A percentile compares a stretch with the other conserved stretches of the same genome.
Evolutionary conservation across 768 basidiomycete species (phyloP).

Genomic region (Suillus placidus): DNA sequence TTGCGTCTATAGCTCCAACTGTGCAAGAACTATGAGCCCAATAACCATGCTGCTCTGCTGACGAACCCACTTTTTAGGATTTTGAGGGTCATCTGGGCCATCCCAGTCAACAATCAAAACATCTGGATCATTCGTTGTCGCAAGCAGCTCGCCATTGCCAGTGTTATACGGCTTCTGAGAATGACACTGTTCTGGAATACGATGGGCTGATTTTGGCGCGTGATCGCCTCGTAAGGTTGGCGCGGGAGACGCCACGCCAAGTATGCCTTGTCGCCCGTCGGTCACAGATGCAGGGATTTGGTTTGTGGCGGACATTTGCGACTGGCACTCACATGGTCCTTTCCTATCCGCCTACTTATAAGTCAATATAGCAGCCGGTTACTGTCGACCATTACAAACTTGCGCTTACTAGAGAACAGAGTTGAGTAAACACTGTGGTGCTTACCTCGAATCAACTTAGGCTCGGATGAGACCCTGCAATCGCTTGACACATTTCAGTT

Average conservation of each 20-base stretch:
- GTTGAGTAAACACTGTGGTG: not conserved
- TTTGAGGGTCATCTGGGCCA: not conserved
- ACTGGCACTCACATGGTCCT: not conserved
- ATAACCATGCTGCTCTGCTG: not conserved
- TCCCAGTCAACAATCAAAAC: not conserved
- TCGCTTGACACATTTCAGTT: not conserved
- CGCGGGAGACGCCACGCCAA: not conserved
- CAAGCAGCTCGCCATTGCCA: not conserved
- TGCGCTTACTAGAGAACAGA: not conserved
- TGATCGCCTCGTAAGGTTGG: not conserved
- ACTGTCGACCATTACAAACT: not conserved
- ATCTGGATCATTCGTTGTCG: not conserved
- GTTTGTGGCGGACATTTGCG: not conserved
- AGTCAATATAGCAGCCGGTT: not conserved
- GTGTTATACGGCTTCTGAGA: not conserved
- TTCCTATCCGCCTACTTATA: not conserved
- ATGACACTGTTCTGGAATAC: not conserved
- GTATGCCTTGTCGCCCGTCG: not conserved
- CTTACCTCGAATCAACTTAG: not conserved
- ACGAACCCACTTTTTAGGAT: not conserved
- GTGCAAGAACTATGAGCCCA: not conserved
- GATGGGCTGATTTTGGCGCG: not conserved
- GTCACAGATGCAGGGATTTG: not conserved
- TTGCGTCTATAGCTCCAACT: slow-evolving; percentile 63
- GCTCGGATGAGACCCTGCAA: not conserved